Evolutionary conservation across 257 asterid species (phyloP).

Genomic region (Leonotis leonurus): DNA sequence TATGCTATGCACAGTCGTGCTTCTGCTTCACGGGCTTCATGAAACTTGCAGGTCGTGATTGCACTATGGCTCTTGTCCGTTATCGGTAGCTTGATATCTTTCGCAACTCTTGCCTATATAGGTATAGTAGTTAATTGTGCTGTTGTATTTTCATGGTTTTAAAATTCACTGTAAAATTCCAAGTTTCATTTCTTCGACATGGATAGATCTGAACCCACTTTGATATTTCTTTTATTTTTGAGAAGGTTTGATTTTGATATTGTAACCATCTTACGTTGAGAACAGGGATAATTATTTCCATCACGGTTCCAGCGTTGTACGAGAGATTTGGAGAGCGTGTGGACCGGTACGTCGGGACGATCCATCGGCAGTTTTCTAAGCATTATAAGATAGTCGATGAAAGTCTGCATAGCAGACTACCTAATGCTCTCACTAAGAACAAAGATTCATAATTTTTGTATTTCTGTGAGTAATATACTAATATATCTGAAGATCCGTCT

Average conservation of each 20-base stretch:
- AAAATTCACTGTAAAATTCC: neutral
- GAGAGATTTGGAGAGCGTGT: slow-evolving; percentile 56
- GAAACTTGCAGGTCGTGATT: slow-evolving; percentile 80
- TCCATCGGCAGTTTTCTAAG: slow-evolving; percentile 61
- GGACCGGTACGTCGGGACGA: slow-evolving; percentile 56
- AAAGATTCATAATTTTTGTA: slow-evolving; percentile 39
- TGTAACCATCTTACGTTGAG: slow-evolving; percentile 18
- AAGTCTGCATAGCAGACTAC: slow-evolving; percentile 61
- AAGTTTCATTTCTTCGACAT: slow-evolving; percentile 1
- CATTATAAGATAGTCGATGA: slow-evolving; percentile 81
- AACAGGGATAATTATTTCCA: slow-evolving; percentile 63
- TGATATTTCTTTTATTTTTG: too few relatives aligned
- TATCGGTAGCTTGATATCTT: slow-evolving; percentile 75
- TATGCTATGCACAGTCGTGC: neutral
- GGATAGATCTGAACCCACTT: too few relatives aligned
- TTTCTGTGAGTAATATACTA: neutral
- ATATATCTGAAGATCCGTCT: neutral
- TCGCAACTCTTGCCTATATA: slow-evolving; percentile 72
- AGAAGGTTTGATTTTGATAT: neutral
- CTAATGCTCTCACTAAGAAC: slow-evolving; percentile 46
- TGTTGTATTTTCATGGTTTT: neutral
- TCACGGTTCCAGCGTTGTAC: slow-evolving; percentile 69
- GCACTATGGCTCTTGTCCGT: slow-evolving; percentile 87
- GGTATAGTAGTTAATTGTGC: slow-evolving; percentile 40
- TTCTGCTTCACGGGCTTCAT: slow-evolving; percentile 14